Conservation (phyloP, 345 rosid species). For the Gossypium mustelinum region DNA sequence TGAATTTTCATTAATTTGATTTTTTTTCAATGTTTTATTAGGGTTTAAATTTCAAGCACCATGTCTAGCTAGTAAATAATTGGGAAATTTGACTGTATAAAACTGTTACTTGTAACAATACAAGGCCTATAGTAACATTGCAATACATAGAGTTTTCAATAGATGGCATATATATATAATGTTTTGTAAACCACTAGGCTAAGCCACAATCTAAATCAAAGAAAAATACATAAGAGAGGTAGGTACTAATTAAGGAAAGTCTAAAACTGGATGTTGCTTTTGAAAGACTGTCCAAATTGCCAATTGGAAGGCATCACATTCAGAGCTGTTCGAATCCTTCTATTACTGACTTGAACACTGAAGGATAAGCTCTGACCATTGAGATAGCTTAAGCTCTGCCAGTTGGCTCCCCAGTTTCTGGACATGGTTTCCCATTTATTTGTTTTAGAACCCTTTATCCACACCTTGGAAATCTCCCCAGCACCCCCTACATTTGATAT, state of each 20-base stretch:
- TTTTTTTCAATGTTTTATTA: no score
- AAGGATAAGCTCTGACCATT: constrained; percentile 63
- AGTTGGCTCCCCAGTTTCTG: constrained; percentile 66
- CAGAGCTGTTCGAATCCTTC: constrained; percentile 35
- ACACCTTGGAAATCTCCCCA: constrained; percentile 47
- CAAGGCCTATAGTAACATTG: no score
- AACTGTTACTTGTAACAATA: no score
- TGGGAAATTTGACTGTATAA: no score
- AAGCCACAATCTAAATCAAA: no score
- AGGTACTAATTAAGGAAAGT: not conserved
- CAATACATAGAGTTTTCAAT: no score
- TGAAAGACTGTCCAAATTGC: constrained; percentile 64
- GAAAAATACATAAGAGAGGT: no score
- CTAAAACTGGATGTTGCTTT: constrained; percentile 52
- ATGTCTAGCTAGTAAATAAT: no score
- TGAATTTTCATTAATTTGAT: no score
- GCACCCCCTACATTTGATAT: constrained; percentile 64
- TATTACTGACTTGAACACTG: constrained; percentile 46
- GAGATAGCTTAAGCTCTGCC: constrained; percentile 63
- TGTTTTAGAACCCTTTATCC: constrained; percentile 53
- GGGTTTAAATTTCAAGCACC: no score
- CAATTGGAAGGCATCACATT: constrained; percentile 50
- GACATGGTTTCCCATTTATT: constrained; percentile 55
- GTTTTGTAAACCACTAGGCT: no score
- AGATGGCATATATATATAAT: no score